Conservation (phyloP, 1,284 basidiomycete species). For the Pulveroboletus sp. region DNA sequence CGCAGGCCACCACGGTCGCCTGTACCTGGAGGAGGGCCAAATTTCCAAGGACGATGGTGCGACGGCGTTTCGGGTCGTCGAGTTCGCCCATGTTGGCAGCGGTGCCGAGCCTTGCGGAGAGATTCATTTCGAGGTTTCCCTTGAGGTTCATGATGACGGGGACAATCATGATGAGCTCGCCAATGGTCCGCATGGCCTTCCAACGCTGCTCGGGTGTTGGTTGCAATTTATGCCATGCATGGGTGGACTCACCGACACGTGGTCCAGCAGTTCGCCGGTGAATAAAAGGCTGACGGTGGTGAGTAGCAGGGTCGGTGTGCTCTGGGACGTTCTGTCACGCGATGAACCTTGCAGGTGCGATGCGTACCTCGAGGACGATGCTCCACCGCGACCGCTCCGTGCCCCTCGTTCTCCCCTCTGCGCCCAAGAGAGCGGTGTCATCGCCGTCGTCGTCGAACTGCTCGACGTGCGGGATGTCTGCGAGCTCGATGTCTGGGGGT, state of each 20-base stretch:
- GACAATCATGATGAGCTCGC: slow-evolving; percentile 96
- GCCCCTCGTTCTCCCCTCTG: slow-evolving; percentile 28
- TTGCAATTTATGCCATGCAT: slow-evolving; percentile 4
- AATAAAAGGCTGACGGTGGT: slow-evolving; percentile 78
- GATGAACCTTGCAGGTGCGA: neutral
- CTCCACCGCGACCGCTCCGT: slow-evolving; percentile 36
- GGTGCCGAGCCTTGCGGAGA: slow-evolving; percentile 76
- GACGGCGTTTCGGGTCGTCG: slow-evolving; percentile 68
- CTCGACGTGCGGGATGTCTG: slow-evolving; percentile 20
- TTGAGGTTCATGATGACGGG: slow-evolving; percentile 96
- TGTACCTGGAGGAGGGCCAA: slow-evolving; percentile 90
- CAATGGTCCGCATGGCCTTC: slow-evolving; percentile 85
- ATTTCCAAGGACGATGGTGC: slow-evolving; percentile 79
- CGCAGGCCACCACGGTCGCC: slow-evolving; percentile 85
- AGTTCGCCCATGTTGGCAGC: slow-evolving; percentile 87
- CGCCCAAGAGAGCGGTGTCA: slow-evolving; percentile 37
- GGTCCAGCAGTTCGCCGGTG: slow-evolving; percentile 86
- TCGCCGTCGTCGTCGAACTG: slow-evolving; percentile 12
- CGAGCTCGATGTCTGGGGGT: slow-evolving; percentile 41
- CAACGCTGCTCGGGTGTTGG: slow-evolving; percentile 63
- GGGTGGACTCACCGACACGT: slow-evolving; percentile 69
- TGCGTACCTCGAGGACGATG: slow-evolving; percentile 68
- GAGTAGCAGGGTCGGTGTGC: slow-evolving; percentile 70
- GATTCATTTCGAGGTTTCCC: slow-evolving; percentile 95
- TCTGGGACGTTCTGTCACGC: slow-evolving; percentile 44